phyloP scores from a whole-genome alignment of 2,329 filamentous ascomycete genomes.

The Phaeomoniella chlamydospora region DNA sequence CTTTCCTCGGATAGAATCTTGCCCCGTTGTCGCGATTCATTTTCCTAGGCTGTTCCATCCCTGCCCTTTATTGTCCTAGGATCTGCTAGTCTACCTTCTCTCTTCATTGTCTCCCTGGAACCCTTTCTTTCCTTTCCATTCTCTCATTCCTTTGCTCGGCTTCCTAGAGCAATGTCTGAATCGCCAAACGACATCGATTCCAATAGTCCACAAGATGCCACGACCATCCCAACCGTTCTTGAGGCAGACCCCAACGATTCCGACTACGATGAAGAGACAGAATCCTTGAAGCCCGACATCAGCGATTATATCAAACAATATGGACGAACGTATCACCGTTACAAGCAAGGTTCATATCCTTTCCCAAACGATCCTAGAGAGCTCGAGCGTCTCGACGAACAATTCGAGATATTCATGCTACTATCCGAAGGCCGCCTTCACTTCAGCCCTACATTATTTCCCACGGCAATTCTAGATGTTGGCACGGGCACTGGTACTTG shows the following conservation, averaged over 20 bases:
- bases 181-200: neutral
- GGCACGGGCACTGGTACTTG: conserved; percentile 51
- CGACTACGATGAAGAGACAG: conserved; percentile 16
- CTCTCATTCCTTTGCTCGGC: neutral
- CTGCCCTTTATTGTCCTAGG: too few relatives aligned
- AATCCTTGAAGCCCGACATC: conserved; percentile 26
- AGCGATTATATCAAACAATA: conserved; percentile 27
- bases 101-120: neutral
- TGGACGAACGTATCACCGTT: conserved; percentile 28
- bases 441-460: conserved; percentile 29
- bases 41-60: too few relatives aligned
- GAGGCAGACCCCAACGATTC: conserved; percentile 5
- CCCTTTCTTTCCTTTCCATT: neutral
- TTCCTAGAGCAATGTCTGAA: neutral
- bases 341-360: conserved; percentile 28
- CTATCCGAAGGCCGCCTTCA: conserved; percentile 29
- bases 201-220: neutral
- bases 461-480: conserved; percentile 35
- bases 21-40: too few relatives aligned
- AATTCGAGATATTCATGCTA: conserved; percentile 39
- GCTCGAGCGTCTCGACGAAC: conserved; percentile 38
- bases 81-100: too few relatives aligned
- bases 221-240: neutral
- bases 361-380: conserved; percentile 41
- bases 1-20: too few relatives aligned